A percentile compares a stretch with the other conserved stretches of the same genome.
Evolutionary conservation across 495 filamentous ascomycete species (phyloP).

Genomic region (Talaromyces trachyspermus): DNA sequence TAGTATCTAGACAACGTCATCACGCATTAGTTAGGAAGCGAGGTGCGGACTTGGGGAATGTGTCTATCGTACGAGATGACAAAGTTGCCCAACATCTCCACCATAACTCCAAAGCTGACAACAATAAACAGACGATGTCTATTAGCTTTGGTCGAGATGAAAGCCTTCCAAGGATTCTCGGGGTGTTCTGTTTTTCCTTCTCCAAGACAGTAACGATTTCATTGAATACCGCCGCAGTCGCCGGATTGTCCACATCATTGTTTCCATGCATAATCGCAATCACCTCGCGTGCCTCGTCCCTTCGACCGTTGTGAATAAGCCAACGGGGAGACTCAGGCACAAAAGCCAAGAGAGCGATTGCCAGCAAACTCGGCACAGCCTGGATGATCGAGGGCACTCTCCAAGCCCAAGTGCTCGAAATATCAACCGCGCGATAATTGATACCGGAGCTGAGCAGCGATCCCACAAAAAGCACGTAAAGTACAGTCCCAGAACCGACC

Average conservation of each 20-base stretch:
- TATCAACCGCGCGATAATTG: constrained; percentile 47
- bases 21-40: neutral
- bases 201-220: neutral
- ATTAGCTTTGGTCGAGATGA: neutral
- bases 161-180: neutral
- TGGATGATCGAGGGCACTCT: constrained; percentile 53
- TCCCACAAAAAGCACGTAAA: constrained; percentile 57
- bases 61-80: neutral
- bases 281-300: constrained; percentile 28
- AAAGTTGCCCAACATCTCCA: constrained; percentile 1
- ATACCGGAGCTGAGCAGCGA: constrained; percentile 51
- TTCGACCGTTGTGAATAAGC: constrained; percentile 30
- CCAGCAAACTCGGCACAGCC: constrained; percentile 37
- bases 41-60: neutral
- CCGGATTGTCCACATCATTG: neutral
- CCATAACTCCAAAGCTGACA: neutral
- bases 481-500: constrained; percentile 30
- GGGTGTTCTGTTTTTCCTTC: neutral
- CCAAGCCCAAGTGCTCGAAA: constrained; percentile 48
- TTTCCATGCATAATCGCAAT: constrained; percentile 10
- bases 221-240: neutral
- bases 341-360: constrained; percentile 22
- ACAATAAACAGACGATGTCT: neutral
- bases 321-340: constrained; percentile 37
- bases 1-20: neutral